Percentiles rank a stretch among this genome's conserved stretches.
phyloP scores from a whole-genome alignment of 768 basidiomycete genomes.

The Termitomyces sp. region DNA sequence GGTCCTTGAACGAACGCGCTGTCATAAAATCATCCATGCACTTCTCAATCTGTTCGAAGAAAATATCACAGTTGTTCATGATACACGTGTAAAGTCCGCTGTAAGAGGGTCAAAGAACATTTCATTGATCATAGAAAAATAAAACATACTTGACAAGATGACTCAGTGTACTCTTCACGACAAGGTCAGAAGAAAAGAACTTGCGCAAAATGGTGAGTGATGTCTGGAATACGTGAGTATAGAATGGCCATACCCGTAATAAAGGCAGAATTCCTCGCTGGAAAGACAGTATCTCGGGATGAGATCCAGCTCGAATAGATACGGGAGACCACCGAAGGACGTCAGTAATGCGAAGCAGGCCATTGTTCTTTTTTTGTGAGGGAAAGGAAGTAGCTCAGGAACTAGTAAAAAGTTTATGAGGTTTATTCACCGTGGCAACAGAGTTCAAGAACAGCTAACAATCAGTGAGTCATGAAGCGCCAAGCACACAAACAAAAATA shows the following conservation, averaged over 20 bases:
- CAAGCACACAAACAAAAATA: slow-evolving; percentile 16
- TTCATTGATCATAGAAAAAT: neutral
- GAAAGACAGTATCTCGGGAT: slow-evolving; percentile 41
- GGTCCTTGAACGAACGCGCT: slow-evolving; percentile 30
- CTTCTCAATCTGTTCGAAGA: slow-evolving; percentile 32
- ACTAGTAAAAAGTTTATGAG: neutral
- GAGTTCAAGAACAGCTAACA: slow-evolving; percentile 31
- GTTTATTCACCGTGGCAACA: slow-evolving; percentile 30
- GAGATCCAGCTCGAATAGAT: slow-evolving; percentile 29
- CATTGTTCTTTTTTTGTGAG: slow-evolving; percentile 35
- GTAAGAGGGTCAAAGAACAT: neutral
- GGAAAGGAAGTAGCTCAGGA: neutral
- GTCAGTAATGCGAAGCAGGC: slow-evolving; percentile 42
- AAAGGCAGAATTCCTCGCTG: slow-evolving; percentile 51
- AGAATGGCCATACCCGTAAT: slow-evolving; percentile 33
- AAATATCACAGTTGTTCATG: slow-evolving; percentile 37
- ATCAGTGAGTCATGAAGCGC: slow-evolving; percentile 2
- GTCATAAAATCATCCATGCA: slow-evolving; percentile 33
- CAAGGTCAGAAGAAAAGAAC: slow-evolving; percentile 56
- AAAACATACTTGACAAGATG: slow-evolving; percentile 44
- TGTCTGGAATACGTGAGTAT: neutral
- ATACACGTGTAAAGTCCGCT: slow-evolving; percentile 43
- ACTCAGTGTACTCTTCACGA: slow-evolving; percentile 49
- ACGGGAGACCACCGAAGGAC: slow-evolving; percentile 42
- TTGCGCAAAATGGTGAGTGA: slow-evolving; percentile 14